phyloP scores from a whole-genome alignment of 129 eudicot genomes.

The Ambrosia artemisiifolia region DNA sequence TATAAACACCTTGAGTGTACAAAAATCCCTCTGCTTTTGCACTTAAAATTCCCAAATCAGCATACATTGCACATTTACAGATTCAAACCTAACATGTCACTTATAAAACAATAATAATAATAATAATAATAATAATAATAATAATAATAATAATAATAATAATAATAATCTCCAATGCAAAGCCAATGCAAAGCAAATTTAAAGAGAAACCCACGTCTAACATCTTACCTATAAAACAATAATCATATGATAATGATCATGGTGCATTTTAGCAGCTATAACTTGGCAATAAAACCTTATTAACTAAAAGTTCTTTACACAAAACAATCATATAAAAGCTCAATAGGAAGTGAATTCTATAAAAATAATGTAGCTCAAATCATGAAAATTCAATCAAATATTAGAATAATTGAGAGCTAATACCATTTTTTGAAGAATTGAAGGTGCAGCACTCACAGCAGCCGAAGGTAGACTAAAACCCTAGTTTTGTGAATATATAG shows the following conservation, averaged over 20 bases:
- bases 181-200: neutral
- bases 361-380: neutral
- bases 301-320: neutral
- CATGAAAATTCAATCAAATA: neutral
- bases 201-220: neutral
- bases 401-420: neutral
- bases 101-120: neutral
- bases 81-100: neutral
- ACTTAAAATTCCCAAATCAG: too few relatives aligned
- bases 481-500: slow-evolving; percentile 17
- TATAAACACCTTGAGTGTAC: too few relatives aligned
- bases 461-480: slow-evolving; percentile 24
- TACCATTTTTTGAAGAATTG: slow-evolving; percentile 23
- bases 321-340: neutral
- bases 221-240: too few relatives aligned
- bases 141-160: too few relatives aligned
- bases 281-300: neutral
- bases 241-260: neutral
- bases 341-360: neutral
- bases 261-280: neutral
- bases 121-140: too few relatives aligned
- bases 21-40: too few relatives aligned
- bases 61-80: neutral
- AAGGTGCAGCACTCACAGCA: slow-evolving; percentile 9
- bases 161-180: neutral